These are phyloP conservation scores for Colletotrichum sidae DNA, from an alignment of 2,329 filamentous ascomycete genomes.

Conservation along the genomic window DNA sequence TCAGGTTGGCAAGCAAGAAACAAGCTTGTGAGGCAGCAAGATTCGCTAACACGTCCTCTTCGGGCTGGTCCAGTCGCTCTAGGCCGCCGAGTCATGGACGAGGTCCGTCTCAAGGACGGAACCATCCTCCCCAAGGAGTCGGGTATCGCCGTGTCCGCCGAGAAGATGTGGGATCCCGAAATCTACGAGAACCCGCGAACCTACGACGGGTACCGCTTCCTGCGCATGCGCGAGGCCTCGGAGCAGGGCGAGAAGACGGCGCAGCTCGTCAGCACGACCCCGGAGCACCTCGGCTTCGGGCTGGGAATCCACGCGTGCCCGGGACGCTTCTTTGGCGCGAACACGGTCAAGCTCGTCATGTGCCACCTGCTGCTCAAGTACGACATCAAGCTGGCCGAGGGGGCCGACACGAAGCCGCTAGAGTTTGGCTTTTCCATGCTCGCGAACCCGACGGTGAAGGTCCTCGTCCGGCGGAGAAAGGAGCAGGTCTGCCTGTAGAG, in stretches of 20 bases:
- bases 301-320: slow-evolving; percentile 56
- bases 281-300: slow-evolving; percentile 51
- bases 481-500: not conserved
- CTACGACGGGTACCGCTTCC: slow-evolving; percentile 46
- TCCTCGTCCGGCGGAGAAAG: slow-evolving; percentile 17
- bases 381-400: slow-evolving; percentile 38
- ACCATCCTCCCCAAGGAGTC: slow-evolving; percentile 41
- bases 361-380: slow-evolving; percentile 46
- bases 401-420: slow-evolving; percentile 3
- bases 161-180: slow-evolving; percentile 40
- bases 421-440: slow-evolving; percentile 29
- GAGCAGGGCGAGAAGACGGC: slow-evolving; percentile 41
- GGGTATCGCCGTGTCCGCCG: slow-evolving; percentile 37
- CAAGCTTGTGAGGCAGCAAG: no score
- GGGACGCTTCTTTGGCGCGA: slow-evolving; percentile 55
- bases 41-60: no score
- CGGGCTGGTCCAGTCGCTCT: slow-evolving; percentile 16
- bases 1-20: no score
- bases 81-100: slow-evolving; percentile 21
- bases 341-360: slow-evolving; percentile 52
- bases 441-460: slow-evolving; percentile 19
- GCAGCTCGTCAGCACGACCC: slow-evolving; percentile 49
- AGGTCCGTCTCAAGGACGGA: slow-evolving; percentile 37
- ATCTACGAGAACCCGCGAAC: slow-evolving; percentile 41
- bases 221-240: slow-evolving; percentile 40